Base-by-base conservation (phyloP, 2,329 filamentous ascomycete genomes). In the Ceratocystis papillata region DNA sequence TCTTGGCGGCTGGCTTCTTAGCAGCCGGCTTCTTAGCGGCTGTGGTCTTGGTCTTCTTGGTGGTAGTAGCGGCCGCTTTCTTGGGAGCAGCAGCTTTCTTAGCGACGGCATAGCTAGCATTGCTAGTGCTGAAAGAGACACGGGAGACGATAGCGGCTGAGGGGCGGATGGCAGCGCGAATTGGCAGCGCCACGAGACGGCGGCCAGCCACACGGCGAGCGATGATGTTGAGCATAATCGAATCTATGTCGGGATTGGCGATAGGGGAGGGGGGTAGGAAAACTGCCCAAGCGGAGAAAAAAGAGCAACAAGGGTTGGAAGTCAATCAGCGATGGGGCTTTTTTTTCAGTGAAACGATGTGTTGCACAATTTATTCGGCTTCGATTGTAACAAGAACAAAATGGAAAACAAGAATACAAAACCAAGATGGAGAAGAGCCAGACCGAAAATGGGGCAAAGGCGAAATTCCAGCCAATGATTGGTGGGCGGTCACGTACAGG, bases 1-100 rank as follows among this genome's bases (percentile, higher is more conserved):
- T 72, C 33, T 67, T 69, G 22, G 67, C 67, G 62, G 69, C 70
- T 30, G 68, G 65, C 68, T 55, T 72, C 59, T 68, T 67, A n/a
- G 53, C 50, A 50, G 65, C 66, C 3, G 69, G 53, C 55, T 71
- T 71, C 65, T 70, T 71, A 65, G 68, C 68, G 12, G 68, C 59
- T 8, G 71, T 70, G 5, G 71, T 69, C 53, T 72, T 70, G 5
- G 71, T 69, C 53, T 72, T 72, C 68, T 72, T 70, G 28, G 67
- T 50, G n/a, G 63, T 65, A 63, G 70, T 64, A 65, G 66, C 66
- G 7, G 44, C 12, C 53, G 59, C 50, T 57, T 66, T 60, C 63
- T 64, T 53, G 62, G 45, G 5, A 28, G 62, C 46, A 28, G 46
- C 30, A 46, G 45, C 5, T 30, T 67, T 57, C 8, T 55, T 45